Conservation (phyloP, 495 filamentous ascomycete species). For the Tuber borchii region DNA sequence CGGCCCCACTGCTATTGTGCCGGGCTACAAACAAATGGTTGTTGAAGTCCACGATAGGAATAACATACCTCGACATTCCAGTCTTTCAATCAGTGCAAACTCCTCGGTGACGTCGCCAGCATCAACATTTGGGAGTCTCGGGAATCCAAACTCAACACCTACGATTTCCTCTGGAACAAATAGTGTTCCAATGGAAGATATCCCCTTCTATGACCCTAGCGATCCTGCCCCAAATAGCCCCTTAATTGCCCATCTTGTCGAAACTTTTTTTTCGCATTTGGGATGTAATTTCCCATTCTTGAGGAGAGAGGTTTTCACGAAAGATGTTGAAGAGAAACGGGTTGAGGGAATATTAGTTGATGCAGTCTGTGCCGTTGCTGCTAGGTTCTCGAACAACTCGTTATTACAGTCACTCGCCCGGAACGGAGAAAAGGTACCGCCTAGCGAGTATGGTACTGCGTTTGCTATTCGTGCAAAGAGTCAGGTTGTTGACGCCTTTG, state of each 20-base stretch:
- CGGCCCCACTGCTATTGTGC: conserved; percentile 80
- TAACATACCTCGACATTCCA: conserved; percentile 27
- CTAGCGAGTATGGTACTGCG: conserved; percentile 57
- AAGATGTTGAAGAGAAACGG: conserved; percentile 65
- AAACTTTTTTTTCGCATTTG: conserved; percentile 69
- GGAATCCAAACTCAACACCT: conserved; percentile 13
- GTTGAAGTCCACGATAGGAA: conserved; percentile 58
- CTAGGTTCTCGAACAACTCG: conserved; percentile 63
- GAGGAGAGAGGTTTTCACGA: conserved; percentile 60
- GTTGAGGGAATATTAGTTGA: conserved; percentile 84
- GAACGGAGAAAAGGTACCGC: conserved; percentile 48
- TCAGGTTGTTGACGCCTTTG: conserved; percentile 66
- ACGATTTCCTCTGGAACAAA: conserved; percentile 12
- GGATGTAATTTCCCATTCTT: conserved; percentile 80
- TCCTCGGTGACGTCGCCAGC: conserved; percentile 29
- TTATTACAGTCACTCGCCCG: conserved; percentile 48
- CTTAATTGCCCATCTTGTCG: conserved; percentile 65
- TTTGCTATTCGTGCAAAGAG: conserved; percentile 73
- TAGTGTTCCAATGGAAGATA: conserved; percentile 48
- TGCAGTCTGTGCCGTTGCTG: conserved; percentile 70
- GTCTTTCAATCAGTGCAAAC: conserved; percentile 25
- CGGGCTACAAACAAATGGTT: conserved; percentile 89
- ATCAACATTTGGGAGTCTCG: conserved; percentile 19
- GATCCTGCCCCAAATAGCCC: conserved; percentile 61
- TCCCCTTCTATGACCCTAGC: conserved; percentile 71